Percentiles rank a stretch among this genome's conserved stretches.
Evolutionary conservation across 2,329 filamentous ascomycete species (phyloP).

Genomic region (Neonectria hederae): DNA sequence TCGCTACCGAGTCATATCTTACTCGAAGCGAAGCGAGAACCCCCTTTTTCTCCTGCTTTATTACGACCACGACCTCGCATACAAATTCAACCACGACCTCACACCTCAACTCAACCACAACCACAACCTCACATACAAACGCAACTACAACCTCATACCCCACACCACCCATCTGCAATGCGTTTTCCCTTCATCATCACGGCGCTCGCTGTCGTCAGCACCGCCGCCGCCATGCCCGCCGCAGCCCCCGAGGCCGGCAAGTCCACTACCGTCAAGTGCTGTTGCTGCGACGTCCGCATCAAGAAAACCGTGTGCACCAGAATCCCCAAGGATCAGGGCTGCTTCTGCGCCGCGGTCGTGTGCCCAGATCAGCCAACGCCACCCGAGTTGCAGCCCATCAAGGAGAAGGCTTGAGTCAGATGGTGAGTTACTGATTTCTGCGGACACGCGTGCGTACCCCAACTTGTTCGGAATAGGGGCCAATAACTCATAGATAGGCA

Average conservation of each 20-base stretch:
- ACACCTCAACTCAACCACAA: background rate
- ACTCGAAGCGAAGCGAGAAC: background rate
- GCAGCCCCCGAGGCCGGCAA: background rate
- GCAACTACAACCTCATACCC: background rate
- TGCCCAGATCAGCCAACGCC: background rate
- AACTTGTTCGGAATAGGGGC: background rate
- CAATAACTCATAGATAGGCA: background rate
- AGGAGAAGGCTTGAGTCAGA: background rate
- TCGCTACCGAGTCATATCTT: background rate
- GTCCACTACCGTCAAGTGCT: conserved; percentile 6
- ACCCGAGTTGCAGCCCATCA: background rate
- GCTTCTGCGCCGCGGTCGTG: conserved; percentile 15
- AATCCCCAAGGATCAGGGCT: background rate
- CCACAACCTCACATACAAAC: background rate
- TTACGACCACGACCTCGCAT: background rate
- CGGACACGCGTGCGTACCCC: background rate
- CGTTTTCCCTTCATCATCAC: background rate
- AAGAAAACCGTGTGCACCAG: conserved; percentile 12
- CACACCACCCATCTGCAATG: background rate
- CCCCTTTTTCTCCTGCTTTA: background rate
- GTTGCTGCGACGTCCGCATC: conserved; percentile 25
- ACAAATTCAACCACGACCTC: background rate
- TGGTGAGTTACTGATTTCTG: background rate
- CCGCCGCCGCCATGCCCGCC: background rate
- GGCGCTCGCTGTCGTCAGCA: background rate